phyloP scores from a whole-genome alignment of 176 grass and related monocot species.

The Sorghum bicolor region Sorghum_bicolor_NCBIv3 NC_012870.2:11916501-11917000 shows the following conservation, averaged over 20 bases:
- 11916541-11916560: no score
- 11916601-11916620: no score
- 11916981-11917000: background rate
- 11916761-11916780: slow-evolving; percentile 58
- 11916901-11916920: background rate
- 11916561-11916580: slow-evolving; percentile 2
- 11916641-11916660: no score
- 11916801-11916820: background rate
- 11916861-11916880: background rate
- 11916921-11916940: background rate
- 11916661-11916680: no score
- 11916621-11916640: no score
- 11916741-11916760: slow-evolving; percentile 48
- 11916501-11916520: no score
- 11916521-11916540: no score
- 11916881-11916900: background rate
- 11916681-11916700: background rate
- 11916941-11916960: background rate
- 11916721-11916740: background rate
- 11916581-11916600: background rate
- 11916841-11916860: background rate
- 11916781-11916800: background rate
- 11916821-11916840: no score
- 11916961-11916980: background rate
- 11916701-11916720: background rate